Conservation (phyloP, 164 flowering plant genomes). For the Chimonanthus praecox region DNA sequence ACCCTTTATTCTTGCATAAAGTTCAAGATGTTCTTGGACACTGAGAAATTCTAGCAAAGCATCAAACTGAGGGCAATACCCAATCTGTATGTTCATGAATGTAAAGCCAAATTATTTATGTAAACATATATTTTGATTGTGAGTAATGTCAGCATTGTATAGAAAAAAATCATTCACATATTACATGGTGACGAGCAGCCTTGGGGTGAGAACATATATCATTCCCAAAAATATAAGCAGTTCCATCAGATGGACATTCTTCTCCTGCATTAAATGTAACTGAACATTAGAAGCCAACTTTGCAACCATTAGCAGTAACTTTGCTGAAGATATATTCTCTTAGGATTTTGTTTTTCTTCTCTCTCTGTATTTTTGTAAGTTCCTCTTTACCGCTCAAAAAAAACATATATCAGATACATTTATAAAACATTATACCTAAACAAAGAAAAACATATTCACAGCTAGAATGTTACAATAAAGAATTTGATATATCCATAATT, state of each 20-base stretch:
- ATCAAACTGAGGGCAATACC: slow-evolving; percentile 98
- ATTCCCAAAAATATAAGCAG: slow-evolving; percentile 84
- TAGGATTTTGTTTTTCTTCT: too few species aligned
- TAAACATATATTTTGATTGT: not conserved
- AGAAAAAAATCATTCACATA: slow-evolving; percentile 9
- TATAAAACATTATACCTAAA: not conserved
- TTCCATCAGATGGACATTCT: slow-evolving; percentile 80
- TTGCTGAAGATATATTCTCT: not conserved
- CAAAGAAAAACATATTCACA: not conserved
- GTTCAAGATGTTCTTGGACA: slow-evolving; percentile 90
- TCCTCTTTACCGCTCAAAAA: too few species aligned
- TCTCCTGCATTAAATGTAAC: slow-evolving; percentile 52
- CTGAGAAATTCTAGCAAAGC: slow-evolving; percentile 78
- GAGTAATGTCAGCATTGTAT: slow-evolving; percentile 2
- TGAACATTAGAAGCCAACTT: not conserved
- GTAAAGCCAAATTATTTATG: slow-evolving; percentile 5
- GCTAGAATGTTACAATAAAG: not conserved
- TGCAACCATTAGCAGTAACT: not conserved
- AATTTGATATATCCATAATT: too few species aligned
- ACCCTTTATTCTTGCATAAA: slow-evolving; percentile 94
- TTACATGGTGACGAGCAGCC: slow-evolving; percentile 82
- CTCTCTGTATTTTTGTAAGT: too few species aligned
- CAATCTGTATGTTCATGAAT: slow-evolving; percentile 49
- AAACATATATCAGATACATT: not conserved
- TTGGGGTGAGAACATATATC: slow-evolving; percentile 77